phyloP scores from a whole-genome alignment of 495 filamentous ascomycete species.

The Bacidia gigantensis region DNA sequence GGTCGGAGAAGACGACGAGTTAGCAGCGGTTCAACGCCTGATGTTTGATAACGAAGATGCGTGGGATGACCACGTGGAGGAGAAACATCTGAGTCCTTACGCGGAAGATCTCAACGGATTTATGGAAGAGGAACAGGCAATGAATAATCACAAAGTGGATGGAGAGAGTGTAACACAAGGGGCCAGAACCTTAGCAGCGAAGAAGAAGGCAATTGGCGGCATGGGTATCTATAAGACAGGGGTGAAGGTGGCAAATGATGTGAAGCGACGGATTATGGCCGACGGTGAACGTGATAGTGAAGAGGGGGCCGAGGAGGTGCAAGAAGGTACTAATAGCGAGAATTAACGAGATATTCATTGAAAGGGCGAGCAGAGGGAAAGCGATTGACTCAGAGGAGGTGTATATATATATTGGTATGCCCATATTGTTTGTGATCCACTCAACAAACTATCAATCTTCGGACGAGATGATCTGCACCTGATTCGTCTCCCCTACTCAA shows the following conservation, averaged over 20 bases:
- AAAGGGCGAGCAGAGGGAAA: not conserved
- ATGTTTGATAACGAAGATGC: slow-evolving; percentile 23
- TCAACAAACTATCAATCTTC: not conserved
- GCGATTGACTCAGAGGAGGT: not conserved
- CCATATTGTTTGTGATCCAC: not conserved
- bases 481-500: too few species aligned
- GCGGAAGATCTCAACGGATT: slow-evolving; percentile 51
- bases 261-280: slow-evolving; percentile 83
- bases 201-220: slow-evolving; percentile 90
- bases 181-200: slow-evolving; percentile 74
- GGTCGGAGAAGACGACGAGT: slow-evolving; percentile 18
- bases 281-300: slow-evolving; percentile 26
- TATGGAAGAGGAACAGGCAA: not conserved
- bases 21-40: slow-evolving; percentile 13
- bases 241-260: slow-evolving; percentile 27
- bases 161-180: not conserved
- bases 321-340: not conserved
- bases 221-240: slow-evolving; percentile 51
- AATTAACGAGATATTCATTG: not conserved
- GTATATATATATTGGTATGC: not conserved
- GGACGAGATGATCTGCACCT: not conserved
- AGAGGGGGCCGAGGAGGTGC: not conserved
- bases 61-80: slow-evolving; percentile 49
- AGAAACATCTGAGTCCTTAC: slow-evolving; percentile 41
- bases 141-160: not conserved